Evolutionary conservation across 257 asterid species (phyloP).

Genomic region (Phtheirospermum japonicum): DNA sequence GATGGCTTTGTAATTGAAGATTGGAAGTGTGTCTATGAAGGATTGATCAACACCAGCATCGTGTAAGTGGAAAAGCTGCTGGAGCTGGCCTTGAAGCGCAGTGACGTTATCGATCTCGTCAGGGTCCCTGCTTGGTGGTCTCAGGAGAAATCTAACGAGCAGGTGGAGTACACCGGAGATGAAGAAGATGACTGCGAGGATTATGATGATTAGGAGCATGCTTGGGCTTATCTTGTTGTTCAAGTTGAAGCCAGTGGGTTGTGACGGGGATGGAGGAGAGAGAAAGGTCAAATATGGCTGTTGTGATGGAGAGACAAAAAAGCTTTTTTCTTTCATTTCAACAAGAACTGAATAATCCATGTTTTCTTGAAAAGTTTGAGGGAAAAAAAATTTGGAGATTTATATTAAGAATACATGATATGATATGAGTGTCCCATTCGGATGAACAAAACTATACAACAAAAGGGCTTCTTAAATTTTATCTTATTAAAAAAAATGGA

Average conservation of each 20-base stretch:
- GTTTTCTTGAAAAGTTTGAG: slow-evolving; percentile 31
- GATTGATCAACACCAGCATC: slow-evolving; percentile 97
- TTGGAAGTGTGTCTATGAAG: slow-evolving; percentile 76
- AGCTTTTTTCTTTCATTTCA: slow-evolving; percentile 38
- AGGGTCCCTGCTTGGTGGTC: slow-evolving; percentile 61
- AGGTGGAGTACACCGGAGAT: slow-evolving; percentile 81
- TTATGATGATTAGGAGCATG: slow-evolving; percentile 62
- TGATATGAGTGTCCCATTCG: not conserved
- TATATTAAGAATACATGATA: not conserved
- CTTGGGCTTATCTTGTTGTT: slow-evolving; percentile 72
- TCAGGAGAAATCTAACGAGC: slow-evolving; percentile 61
- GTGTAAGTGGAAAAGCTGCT: slow-evolving; percentile 86
- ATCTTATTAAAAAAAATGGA: slow-evolving; percentile 34
- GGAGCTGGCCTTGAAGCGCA: slow-evolving; percentile 84
- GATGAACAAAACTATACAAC: not conserved
- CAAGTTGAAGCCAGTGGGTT: slow-evolving; percentile 45
- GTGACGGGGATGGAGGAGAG: slow-evolving; percentile 51
- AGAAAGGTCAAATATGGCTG: slow-evolving; percentile 43
- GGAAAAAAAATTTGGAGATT: not conserved
- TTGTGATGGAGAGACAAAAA: slow-evolving; percentile 47
- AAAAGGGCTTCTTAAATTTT: slow-evolving; percentile 20
- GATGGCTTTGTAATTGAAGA: slow-evolving; percentile 73
- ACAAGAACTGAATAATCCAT: slow-evolving; percentile 33
- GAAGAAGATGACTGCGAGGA: slow-evolving; percentile 80
- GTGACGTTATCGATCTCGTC: slow-evolving; percentile 67